Evolutionary conservation across 2,329 filamentous ascomycete genomes (phyloP).

Genomic region (Sarocladium brachiariae): DNA sequence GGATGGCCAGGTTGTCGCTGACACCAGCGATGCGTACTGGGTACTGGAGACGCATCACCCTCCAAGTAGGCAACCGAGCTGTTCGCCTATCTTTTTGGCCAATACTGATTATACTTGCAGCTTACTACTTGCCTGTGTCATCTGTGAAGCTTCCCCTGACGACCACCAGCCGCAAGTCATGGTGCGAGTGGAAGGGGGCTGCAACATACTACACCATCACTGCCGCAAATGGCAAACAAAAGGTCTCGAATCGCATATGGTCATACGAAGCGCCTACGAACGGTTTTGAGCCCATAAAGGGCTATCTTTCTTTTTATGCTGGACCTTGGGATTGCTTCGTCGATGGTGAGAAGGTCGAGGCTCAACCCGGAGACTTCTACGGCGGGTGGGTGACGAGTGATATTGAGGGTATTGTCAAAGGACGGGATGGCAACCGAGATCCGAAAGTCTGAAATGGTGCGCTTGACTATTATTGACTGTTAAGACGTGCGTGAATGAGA

Average conservation of each 20-base stretch:
- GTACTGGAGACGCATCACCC: slow-evolving; percentile 57
- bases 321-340: slow-evolving; percentile 57
- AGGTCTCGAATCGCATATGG: slow-evolving; percentile 49
- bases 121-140: slow-evolving; percentile 52
- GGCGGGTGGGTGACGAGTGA: slow-evolving; percentile 52
- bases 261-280: slow-evolving; percentile 48
- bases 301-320: slow-evolving; percentile 53
- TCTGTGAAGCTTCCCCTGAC: slow-evolving; percentile 40
- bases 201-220: slow-evolving; percentile 51
- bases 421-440: slow-evolving; percentile 31
- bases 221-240: slow-evolving; percentile 22
- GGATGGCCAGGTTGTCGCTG: slow-evolving; percentile 46
- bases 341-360: slow-evolving; percentile 51
- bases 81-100: neutral
- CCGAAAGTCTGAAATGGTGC: slow-evolving; percentile 20
- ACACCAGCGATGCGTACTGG: slow-evolving; percentile 54
- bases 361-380: slow-evolving; percentile 57
- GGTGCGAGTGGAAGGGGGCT: slow-evolving; percentile 55
- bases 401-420: slow-evolving; percentile 45
- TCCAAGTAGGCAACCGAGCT: too few species aligned
- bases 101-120: too few species aligned
- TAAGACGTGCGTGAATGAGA: too few species aligned
- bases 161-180: slow-evolving; percentile 36
- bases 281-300: slow-evolving; percentile 45
- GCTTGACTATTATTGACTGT: too few species aligned